phyloP scores from a whole-genome alignment of 2,329 filamentous ascomycete species.

The Plectosphaerella cucumerina region DNA sequence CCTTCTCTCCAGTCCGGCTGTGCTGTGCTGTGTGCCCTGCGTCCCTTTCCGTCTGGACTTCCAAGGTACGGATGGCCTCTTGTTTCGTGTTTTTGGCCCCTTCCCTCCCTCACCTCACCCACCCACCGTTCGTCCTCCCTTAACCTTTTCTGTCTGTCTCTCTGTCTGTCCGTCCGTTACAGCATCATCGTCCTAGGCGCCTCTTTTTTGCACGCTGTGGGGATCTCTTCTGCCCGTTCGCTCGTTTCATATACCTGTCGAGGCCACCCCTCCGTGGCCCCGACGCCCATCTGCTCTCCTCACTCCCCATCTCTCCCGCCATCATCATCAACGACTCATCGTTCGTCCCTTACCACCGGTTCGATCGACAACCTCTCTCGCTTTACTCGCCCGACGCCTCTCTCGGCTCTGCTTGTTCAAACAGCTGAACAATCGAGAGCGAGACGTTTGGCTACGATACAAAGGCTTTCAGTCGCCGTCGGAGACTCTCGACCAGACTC shows the following conservation, averaged over 20 bases:
- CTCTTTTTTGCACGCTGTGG: constrained; percentile 8
- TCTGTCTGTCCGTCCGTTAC: constrained; percentile 17
- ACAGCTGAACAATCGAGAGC: too few relatives aligned
- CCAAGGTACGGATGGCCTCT: too few relatives aligned
- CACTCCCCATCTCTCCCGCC: constrained; percentile 7
- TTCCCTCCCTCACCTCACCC: not conserved
- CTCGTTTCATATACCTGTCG: constrained; percentile 21
- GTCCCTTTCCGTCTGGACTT: too few relatives aligned
- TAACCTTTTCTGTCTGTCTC: constrained; percentile 6
- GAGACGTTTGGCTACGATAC: too few relatives aligned
- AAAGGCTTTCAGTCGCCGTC: too few relatives aligned
- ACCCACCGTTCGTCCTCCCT: constrained; percentile 2
- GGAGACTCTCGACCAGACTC: not conserved
- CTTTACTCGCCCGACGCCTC: constrained; percentile 4
- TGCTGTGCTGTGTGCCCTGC: too few relatives aligned
- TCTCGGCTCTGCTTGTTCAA: not conserved
- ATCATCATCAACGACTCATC: constrained; percentile 3
- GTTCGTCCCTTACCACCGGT: constrained; percentile 1
- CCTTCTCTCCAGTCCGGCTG: too few relatives aligned
- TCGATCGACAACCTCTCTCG: constrained; percentile 3
- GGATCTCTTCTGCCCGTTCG: constrained; percentile 10
- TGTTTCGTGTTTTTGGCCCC: not conserved
- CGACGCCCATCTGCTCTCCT: constrained; percentile 14
- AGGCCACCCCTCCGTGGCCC: constrained; percentile 12
- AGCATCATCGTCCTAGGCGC: constrained; percentile 17